Percentiles rank a stretch among this genome's conserved stretches.
Evolutionary conservation across 1,139 yeast genomes (phyloP).

Genomic region (Pneumocystis oryctolagi): DNA sequence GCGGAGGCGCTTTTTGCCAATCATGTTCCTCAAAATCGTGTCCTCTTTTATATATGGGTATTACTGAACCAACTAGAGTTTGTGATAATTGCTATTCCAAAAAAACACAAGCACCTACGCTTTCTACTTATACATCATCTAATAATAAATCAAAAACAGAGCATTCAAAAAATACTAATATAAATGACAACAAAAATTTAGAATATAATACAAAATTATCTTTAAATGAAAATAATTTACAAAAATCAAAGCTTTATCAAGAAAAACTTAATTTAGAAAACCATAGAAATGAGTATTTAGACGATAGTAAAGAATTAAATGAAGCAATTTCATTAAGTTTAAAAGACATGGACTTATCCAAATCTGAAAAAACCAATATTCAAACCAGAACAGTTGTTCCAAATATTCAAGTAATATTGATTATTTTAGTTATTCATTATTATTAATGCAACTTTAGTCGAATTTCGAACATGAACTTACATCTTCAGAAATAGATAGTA

Average conservation of each 20-base stretch:
- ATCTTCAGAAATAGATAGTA: conserved; percentile 49
- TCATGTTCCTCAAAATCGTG: conserved; percentile 58
- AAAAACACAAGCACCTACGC: conserved; percentile 24
- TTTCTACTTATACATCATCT: not conserved
- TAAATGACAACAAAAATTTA: conserved; percentile 43
- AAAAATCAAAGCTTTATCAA: not conserved
- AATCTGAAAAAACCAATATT: not conserved
- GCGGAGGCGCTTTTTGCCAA: conserved; percentile 91
- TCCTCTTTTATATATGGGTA: conserved; percentile 72
- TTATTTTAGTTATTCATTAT: conserved; percentile 5
- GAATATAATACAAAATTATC: conserved; percentile 67
- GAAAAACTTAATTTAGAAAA: conserved; percentile 1
- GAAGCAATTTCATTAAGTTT: conserved; percentile 94
- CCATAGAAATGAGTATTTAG: conserved; percentile 31
- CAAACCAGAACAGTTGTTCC: not conserved
- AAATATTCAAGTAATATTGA: not conserved
- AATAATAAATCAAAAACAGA: conserved; percentile 1
- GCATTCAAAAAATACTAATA: not conserved
- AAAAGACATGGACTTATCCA: conserved; percentile 34
- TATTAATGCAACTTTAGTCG: conserved; percentile 1
- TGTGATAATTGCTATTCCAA: conserved; percentile 78
- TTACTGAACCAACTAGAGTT: conserved; percentile 76
- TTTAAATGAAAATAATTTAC: conserved; percentile 35
- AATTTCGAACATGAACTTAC: conserved; percentile 29
- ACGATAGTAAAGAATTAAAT: conserved; percentile 77